A percentile compares a stretch with the other conserved stretches of the same genome.
Evolutionary conservation across 176 grass and related monocot genomes (phyloP).

Genomic region (Poa pratensis): DNA sequence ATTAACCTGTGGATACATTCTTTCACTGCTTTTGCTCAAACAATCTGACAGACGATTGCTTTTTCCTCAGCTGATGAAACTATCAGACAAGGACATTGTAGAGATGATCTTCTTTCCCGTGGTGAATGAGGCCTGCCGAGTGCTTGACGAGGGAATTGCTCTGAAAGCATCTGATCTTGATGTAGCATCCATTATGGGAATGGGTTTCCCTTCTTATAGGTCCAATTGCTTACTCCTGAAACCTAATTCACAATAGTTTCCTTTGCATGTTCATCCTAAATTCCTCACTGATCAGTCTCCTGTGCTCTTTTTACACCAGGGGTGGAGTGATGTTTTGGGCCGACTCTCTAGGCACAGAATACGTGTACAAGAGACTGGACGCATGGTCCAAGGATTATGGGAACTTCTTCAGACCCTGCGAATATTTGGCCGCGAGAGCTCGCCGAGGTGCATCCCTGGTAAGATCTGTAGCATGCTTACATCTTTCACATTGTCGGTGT

Average conservation of each 20-base stretch:
- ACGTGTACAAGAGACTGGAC: constrained; percentile 51
- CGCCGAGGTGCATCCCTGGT: constrained; percentile 54
- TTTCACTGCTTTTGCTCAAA: constrained; percentile 13
- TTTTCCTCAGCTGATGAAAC: constrained; percentile 66
- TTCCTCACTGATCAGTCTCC: not conserved
- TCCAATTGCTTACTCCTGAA: constrained; percentile 23
- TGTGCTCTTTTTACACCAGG: constrained; percentile 33
- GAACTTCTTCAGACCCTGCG: constrained; percentile 64
- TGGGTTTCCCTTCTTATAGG: constrained; percentile 92
- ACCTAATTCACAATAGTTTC: not conserved
- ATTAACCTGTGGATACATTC: not conserved
- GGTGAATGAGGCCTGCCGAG: constrained; percentile 84
- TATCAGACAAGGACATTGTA: constrained; percentile 71
- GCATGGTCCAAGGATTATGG: constrained; percentile 61
- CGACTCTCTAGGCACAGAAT: constrained; percentile 52
- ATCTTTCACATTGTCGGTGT: not conserved
- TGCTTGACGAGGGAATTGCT: constrained; percentile 81
- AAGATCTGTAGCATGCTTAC: constrained; percentile 32
- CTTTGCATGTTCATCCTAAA: not conserved
- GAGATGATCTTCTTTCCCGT: constrained; percentile 86
- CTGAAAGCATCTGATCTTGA: constrained; percentile 89
- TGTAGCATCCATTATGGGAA: constrained; percentile 84
- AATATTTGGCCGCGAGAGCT: constrained; percentile 56
- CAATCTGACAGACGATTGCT: constrained; percentile 8
- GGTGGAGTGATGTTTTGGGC: constrained; percentile 82